Percentiles rank a stretch among this genome's conserved stretches.
Evolutionary conservation across 75 land plant genomes (phyloP).

Genomic region (Pinus taeda): DNA sequence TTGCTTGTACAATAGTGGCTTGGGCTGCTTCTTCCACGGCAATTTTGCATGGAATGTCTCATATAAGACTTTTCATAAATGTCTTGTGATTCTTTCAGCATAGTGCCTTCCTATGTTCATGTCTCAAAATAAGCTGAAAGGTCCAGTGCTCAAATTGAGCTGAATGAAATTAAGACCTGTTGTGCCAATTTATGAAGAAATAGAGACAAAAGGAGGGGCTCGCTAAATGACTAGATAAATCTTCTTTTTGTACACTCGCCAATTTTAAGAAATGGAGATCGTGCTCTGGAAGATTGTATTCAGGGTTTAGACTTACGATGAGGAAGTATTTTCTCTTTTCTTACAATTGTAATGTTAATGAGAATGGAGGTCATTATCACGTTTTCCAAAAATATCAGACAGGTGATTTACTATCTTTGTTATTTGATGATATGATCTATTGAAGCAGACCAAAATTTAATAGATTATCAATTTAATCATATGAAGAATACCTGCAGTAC

Average conservation of each 20-base stretch:
- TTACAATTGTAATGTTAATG: neutral
- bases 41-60: neutral
- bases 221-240: neutral
- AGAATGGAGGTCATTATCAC: neutral
- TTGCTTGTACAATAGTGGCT: too few species aligned
- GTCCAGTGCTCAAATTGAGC: neutral
- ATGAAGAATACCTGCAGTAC: neutral
- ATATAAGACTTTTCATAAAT: neutral
- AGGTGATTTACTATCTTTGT: neutral
- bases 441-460: neutral
- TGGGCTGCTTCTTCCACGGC: too few species aligned
- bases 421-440: neutral
- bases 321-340: neutral
- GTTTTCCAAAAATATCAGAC: neutral
- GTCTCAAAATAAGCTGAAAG: neutral
- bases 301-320: neutral
- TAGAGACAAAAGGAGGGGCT: constrained; percentile 7
- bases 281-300: constrained; percentile 1
- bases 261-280: constrained; percentile 3
- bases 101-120: neutral
- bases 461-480: neutral
- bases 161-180: neutral
- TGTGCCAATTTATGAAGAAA: neutral
- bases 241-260: neutral
- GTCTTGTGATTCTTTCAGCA: constrained; percentile 4